These are phyloP conservation scores for Botrytis medusae DNA, from an alignment of 2,329 filamentous ascomycete genomes.

Conservation along the genomic window DNA sequence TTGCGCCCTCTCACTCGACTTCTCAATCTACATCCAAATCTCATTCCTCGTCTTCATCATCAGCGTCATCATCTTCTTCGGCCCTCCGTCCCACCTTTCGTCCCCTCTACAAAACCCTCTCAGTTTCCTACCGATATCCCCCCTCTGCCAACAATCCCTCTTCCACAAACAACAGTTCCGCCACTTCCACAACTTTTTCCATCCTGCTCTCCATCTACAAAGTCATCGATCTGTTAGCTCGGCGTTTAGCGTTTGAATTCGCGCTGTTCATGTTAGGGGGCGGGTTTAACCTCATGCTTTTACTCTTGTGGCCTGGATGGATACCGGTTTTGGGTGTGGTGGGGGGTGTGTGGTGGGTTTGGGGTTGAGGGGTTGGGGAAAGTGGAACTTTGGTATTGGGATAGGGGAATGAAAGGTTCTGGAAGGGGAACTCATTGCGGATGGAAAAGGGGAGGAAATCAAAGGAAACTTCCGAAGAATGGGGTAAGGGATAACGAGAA, in stretches of 20 bases:
- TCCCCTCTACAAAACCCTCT: constrained; percentile 28
- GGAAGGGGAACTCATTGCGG: background rate
- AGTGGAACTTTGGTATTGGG: background rate
- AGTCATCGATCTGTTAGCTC: constrained; percentile 20
- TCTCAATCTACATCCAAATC: constrained; percentile 18
- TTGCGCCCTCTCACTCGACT: constrained; percentile 25
- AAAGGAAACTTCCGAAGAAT: background rate
- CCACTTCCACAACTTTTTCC: constrained; percentile 22
- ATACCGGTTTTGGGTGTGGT: constrained; percentile 28
- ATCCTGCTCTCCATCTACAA: constrained; percentile 29
- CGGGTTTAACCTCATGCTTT: constrained; percentile 33
- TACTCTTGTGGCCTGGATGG: constrained; percentile 41
- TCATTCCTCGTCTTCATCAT: constrained; percentile 27
- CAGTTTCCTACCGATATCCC: constrained; percentile 22
- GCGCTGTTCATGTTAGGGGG: constrained; percentile 36
- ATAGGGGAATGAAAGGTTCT: background rate
- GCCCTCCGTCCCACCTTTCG: constrained; percentile 19
- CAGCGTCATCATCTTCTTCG: constrained; percentile 24
- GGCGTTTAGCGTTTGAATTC: constrained; percentile 33
- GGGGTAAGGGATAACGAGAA: background rate
- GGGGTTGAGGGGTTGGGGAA: background rate
- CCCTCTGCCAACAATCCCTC: constrained; percentile 26
- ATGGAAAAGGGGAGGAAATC: background rate
- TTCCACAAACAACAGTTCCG: constrained; percentile 24
- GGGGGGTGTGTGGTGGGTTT: background rate